These are phyloP conservation scores for Pelargonium citronellum DNA, from an alignment of 441 rosid species.

Conservation along the genomic window DNA sequence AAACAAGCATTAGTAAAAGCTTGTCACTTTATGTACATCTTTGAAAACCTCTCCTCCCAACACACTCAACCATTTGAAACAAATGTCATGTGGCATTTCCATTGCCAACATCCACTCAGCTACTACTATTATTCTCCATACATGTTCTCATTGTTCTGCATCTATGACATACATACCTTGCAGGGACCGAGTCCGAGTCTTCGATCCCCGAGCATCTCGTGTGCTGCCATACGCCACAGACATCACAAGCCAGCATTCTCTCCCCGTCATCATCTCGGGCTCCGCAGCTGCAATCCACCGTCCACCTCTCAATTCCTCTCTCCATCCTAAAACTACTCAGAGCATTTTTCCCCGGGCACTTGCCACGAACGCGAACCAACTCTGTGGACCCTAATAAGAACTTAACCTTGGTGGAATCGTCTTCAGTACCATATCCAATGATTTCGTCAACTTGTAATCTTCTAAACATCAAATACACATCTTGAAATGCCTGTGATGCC, in stretches of 20 bases:
- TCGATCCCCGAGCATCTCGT: constrained; percentile 56
- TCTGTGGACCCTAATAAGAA: constrained; percentile 32
- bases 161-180: constrained; percentile 44
- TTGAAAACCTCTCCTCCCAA: too few relatives aligned
- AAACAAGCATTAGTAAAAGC: too few relatives aligned
- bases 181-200: constrained; percentile 49
- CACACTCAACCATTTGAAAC: too few relatives aligned
- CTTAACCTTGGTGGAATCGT: constrained; percentile 56
- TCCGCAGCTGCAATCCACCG: constrained; percentile 60
- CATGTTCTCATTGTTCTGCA: constrained; percentile 23
- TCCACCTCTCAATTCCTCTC: constrained; percentile 65
- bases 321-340: constrained; percentile 44
- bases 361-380: constrained; percentile 37
- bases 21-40: too few relatives aligned
- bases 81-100: too few relatives aligned
- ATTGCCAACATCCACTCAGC: too few relatives aligned
- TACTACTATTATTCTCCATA: too few relatives aligned
- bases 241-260: constrained; percentile 66
- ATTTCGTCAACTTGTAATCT: constrained; percentile 57
- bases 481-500: constrained; percentile 49
- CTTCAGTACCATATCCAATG: constrained; percentile 43
- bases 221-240: constrained; percentile 68
- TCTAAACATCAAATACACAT: constrained; percentile 47
- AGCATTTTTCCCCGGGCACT: constrained; percentile 33
- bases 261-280: constrained; percentile 71